These are phyloP conservation scores for Megacollybia marginata DNA, from an alignment of 768 basidiomycete species.

Conservation along the genomic window DNA sequence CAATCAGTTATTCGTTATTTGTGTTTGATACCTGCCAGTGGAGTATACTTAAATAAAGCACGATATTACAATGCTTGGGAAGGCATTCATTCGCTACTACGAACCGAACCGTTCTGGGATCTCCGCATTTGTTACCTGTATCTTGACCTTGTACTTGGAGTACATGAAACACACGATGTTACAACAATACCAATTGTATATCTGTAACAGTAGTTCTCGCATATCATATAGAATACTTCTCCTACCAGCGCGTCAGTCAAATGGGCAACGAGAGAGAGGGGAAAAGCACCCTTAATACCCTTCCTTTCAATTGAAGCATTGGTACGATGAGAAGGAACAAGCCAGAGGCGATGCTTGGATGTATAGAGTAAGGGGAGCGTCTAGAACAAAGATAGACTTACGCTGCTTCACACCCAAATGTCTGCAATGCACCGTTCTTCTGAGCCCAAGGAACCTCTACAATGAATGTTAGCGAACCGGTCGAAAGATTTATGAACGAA, in stretches of 20 bases:
- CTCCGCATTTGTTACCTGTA: no score
- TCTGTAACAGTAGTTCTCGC: not conserved
- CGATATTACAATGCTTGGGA: no score
- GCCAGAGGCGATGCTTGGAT: slow-evolving; percentile 38
- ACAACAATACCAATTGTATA: not conserved
- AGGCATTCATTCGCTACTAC: no score
- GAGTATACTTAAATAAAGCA: no score
- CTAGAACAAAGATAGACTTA: slow-evolving; percentile 17
- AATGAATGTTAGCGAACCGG: slow-evolving; percentile 55
- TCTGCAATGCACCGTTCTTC: slow-evolving; percentile 53
- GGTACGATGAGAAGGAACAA: slow-evolving; percentile 48
- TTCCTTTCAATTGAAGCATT: slow-evolving; percentile 41
- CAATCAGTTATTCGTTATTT: no score
- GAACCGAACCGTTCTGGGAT: no score
- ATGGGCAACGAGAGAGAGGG: not conserved
- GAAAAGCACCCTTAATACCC: not conserved
- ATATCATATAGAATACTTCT: slow-evolving; percentile 2
- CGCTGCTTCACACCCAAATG: slow-evolving; percentile 58
- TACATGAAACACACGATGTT: no score
- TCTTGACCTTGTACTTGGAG: no score
- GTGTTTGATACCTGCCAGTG: no score
- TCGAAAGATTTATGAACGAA: not conserved
- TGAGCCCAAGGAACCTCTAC: slow-evolving; percentile 55
- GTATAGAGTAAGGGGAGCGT: not conserved
- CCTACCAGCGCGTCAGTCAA: not conserved